Percentiles rank a stretch among this genome's conserved stretches.
Evolutionary conservation across 2,329 filamentous ascomycete genomes (phyloP).

Genomic region (Aspergillus ustus): DNA sequence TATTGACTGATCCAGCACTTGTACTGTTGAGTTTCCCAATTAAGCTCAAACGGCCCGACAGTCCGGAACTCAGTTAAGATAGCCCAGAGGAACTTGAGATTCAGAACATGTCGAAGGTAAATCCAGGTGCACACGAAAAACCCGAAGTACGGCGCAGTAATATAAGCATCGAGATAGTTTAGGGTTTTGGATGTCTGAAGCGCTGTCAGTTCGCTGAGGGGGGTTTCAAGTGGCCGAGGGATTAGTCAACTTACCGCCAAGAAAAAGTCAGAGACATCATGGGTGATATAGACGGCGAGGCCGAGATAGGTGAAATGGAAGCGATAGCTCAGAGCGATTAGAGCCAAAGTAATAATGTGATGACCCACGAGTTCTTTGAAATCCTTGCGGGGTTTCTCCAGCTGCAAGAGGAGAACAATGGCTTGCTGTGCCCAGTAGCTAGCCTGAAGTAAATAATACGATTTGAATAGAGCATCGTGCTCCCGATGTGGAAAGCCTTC

Average conservation of each 20-base stretch:
- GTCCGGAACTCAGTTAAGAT: slow-evolving; percentile 53
- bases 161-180: slow-evolving; percentile 81
- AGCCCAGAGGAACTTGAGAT: slow-evolving; percentile 53
- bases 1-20: slow-evolving; percentile 55
- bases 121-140: slow-evolving; percentile 83
- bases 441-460: slow-evolving; percentile 93
- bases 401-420: slow-evolving; percentile 80
- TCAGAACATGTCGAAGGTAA: slow-evolving; percentile 80
- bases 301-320: slow-evolving; percentile 98
- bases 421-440: slow-evolving; percentile 96
- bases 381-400: slow-evolving; percentile 94
- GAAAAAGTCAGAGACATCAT: slow-evolving; percentile 96
- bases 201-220: background rate
- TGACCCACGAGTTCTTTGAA: slow-evolving; percentile 92
- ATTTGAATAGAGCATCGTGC: slow-evolving; percentile 83
- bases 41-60: slow-evolving; percentile 52
- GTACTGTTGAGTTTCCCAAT: slow-evolving; percentile 56
- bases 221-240: background rate
- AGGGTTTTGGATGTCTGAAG: slow-evolving; percentile 81
- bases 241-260: slow-evolving; percentile 67
- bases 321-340: slow-evolving; percentile 86
- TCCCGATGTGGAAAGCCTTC: slow-evolving; percentile 82
- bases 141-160: slow-evolving; percentile 84
- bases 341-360: slow-evolving; percentile 82
- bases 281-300: slow-evolving; percentile 88